Evolutionary conservation across 2,329 filamentous ascomycete species (phyloP).

Genomic region (Colletotrichum tabaci): DNA sequence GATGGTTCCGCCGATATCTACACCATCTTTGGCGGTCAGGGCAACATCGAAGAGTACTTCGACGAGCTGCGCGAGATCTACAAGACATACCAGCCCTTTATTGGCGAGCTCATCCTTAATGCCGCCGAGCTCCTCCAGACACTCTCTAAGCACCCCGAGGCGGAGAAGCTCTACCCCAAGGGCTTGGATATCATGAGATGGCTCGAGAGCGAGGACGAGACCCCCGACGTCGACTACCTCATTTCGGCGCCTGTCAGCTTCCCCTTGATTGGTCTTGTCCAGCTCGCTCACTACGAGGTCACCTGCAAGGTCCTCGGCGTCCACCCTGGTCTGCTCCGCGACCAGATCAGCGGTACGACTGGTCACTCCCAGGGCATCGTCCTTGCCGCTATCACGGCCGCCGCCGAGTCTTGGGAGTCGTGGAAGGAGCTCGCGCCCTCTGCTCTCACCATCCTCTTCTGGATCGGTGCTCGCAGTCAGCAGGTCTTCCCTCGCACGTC

Average conservation of each 20-base stretch:
- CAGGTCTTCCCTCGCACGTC: conserved; percentile 97
- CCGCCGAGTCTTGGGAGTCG: conserved; percentile 92
- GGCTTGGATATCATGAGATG: conserved; percentile 96
- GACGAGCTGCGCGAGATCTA: conserved; percentile 95
- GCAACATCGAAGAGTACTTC: conserved; percentile 99
- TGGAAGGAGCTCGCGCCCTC: conserved; percentile 85
- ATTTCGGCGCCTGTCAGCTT: conserved; percentile 96
- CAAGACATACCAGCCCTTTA: conserved; percentile 90
- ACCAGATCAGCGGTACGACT: conserved; percentile 88
- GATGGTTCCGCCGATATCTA: conserved; percentile 90
- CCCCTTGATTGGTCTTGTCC: conserved; percentile 94
- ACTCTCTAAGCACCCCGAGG: conserved; percentile 85
- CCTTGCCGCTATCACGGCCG: conserved; percentile 91
- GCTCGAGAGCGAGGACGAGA: conserved; percentile 90
- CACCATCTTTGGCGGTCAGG: conserved; percentile 95
- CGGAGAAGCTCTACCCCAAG: conserved; percentile 96
- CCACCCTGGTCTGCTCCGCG: conserved; percentile 88
- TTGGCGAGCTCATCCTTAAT: conserved; percentile 85
- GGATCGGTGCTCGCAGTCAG: conserved; percentile 97
- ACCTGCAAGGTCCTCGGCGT: conserved; percentile 93
- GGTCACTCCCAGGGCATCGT: conserved; percentile 98
- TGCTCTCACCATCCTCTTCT: conserved; percentile 94
- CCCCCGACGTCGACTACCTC: conserved; percentile 94
- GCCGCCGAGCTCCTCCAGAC: conserved; percentile 90
- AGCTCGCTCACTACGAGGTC: conserved; percentile 95